Percentiles rank a stretch among this genome's conserved stretches.
phyloP scores from a whole-genome alignment of 768 basidiomycete genomes.

The Coprinellus micaceus region DNA sequence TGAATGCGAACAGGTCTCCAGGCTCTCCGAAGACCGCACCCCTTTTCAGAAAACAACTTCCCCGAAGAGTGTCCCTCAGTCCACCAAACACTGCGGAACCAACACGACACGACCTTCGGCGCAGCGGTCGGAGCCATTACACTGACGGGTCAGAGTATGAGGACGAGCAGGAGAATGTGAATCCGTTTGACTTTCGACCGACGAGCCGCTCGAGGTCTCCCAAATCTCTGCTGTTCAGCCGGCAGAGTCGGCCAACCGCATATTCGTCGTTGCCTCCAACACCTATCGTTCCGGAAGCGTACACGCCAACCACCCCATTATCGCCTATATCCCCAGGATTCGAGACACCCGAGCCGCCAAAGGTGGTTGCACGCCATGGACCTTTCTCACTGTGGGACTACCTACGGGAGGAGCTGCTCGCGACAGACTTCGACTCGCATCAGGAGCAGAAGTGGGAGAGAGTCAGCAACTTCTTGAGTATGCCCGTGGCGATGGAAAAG shows the following conservation, averaged over 20 bases:
- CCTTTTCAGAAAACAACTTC: slow-evolving; percentile 15
- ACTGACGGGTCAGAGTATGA: slow-evolving; percentile 30
- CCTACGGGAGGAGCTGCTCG: slow-evolving; percentile 80
- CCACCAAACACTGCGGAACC: slow-evolving; percentile 20
- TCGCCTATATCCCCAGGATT: slow-evolving; percentile 24
- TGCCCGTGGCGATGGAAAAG: slow-evolving; percentile 92
- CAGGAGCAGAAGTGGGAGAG: slow-evolving; percentile 95
- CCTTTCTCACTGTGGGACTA: slow-evolving; percentile 93
- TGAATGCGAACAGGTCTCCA: slow-evolving; percentile 17
- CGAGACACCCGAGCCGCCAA: slow-evolving; percentile 16
- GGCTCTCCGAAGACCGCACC: slow-evolving; percentile 25
- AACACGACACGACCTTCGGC: slow-evolving; percentile 14
- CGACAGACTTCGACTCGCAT: slow-evolving; percentile 92
- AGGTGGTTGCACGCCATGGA: slow-evolving; percentile 22
- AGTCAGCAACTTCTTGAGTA: slow-evolving; percentile 91
- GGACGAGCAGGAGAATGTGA: slow-evolving; percentile 18
- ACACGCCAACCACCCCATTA: slow-evolving; percentile 29
- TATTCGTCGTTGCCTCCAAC: slow-evolving; percentile 76
- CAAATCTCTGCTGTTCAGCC: slow-evolving; percentile 20
- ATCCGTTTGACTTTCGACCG: slow-evolving; percentile 10
- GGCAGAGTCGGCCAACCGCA: slow-evolving; percentile 39
- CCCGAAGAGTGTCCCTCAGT: slow-evolving; percentile 25
- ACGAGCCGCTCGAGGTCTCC: slow-evolving; percentile 25
- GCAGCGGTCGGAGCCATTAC: slow-evolving; percentile 16
- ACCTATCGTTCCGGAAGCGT: slow-evolving; percentile 49